phyloP scores from a whole-genome alignment of 2,329 filamentous ascomycete genomes.

The Tolypocladium tropicale region DNA sequence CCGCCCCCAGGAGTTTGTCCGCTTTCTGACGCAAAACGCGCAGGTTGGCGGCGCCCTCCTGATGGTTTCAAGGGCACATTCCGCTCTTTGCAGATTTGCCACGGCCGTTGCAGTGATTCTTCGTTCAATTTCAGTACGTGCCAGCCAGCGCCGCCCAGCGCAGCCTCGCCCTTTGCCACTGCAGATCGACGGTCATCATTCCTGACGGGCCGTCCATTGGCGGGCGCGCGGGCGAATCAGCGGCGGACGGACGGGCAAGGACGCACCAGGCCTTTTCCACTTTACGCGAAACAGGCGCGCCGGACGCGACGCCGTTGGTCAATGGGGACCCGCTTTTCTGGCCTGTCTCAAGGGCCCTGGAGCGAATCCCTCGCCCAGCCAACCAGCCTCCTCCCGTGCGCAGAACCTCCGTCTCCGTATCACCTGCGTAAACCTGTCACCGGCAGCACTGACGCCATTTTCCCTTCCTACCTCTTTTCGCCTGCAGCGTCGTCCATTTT shows the following conservation, averaged over 20 bases:
- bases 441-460: background rate
- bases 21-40: too few species aligned
- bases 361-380: background rate
- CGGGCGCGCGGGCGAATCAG: background rate
- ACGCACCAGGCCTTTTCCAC: constrained; percentile 3
- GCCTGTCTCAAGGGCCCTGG: background rate
- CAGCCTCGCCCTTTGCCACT: too few species aligned
- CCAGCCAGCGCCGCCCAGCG: too few species aligned
- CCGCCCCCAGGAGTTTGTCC: too few species aligned
- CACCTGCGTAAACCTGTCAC: background rate
- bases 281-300: constrained; percentile 21
- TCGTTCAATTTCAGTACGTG: too few species aligned
- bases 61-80: too few species aligned
- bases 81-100: too few species aligned
- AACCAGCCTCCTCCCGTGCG: background rate
- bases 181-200: background rate
- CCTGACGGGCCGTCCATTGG: background rate
- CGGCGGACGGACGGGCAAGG: constrained; percentile 1
- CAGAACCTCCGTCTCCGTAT: background rate
- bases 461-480: background rate
- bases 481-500: background rate
- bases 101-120: too few species aligned
- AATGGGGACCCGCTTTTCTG: background rate
- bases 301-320: background rate
- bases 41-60: too few species aligned